phyloP scores from a whole-genome alignment of 495 filamentous ascomycete species.

The Xylaria longipes region DNA sequence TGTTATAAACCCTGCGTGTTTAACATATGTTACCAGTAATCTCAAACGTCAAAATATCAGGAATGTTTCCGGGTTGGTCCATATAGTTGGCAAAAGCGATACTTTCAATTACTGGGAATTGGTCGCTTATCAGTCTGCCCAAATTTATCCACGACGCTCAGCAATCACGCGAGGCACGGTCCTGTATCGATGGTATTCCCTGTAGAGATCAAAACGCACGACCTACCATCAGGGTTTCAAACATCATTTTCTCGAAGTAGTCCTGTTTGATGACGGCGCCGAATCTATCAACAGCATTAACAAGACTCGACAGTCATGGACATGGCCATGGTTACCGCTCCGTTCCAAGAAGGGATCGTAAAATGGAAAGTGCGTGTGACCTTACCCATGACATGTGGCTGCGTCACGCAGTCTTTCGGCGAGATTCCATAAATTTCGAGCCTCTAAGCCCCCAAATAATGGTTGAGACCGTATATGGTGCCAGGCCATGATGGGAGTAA shows the following conservation, averaged over 20 bases:
- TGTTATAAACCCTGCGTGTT: not conserved
- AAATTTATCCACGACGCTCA: not conserved
- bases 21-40: not conserved
- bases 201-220: conserved; percentile 14
- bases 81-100: not conserved
- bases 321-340: not conserved
- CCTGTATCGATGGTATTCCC: not conserved
- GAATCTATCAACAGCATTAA: conserved; percentile 25
- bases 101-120: not conserved
- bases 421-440: conserved; percentile 13
- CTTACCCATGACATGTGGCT: conserved; percentile 31
- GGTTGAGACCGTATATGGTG: conserved; percentile 41
- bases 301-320: not conserved
- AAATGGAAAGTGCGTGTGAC: not conserved
- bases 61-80: not conserved
- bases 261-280: conserved; percentile 26
- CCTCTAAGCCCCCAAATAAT: conserved; percentile 28
- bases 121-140: not conserved
- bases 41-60: not conserved
- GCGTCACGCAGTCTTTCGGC: conserved; percentile 25
- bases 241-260: conserved; percentile 24
- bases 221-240: conserved; percentile 12
- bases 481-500: conserved; percentile 48
- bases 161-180: not conserved
- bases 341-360: not conserved